Evolutionary conservation across 2,329 filamentous ascomycete genomes (phyloP).

Genomic region (Tolypocladium capitatum): DNA sequence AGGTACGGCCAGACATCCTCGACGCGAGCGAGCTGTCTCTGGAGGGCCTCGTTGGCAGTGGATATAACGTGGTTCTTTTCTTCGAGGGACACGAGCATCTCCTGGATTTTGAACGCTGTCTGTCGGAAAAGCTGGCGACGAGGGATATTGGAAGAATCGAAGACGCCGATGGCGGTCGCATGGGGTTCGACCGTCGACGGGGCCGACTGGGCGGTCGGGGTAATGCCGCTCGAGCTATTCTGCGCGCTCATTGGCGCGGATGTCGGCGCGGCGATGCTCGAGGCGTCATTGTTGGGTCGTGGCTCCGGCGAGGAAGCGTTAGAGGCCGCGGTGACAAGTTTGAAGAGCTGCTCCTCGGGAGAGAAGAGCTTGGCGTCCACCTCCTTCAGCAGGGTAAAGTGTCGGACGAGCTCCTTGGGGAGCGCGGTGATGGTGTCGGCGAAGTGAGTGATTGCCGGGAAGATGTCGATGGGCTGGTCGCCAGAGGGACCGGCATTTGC

Average conservation of each 20-base stretch:
- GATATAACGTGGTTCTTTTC: conserved; percentile 97
- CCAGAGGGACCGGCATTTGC: conserved; percentile 28
- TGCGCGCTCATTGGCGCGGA: conserved; percentile 37
- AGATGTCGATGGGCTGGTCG: conserved; percentile 52
- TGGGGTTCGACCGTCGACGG: conserved; percentile 30
- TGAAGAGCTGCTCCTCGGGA: conserved; percentile 69
- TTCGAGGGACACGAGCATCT: conserved; percentile 81
- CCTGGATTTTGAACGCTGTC: conserved; percentile 63
- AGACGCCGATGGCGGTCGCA: conserved; percentile 28
- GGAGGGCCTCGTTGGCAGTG: conserved; percentile 79
- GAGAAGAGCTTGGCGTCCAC: conserved; percentile 93
- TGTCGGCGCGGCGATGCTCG: conserved; percentile 25
- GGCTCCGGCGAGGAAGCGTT: conserved; percentile 34
- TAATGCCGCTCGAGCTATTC: conserved; percentile 31
- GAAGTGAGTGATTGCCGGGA: conserved; percentile 59
- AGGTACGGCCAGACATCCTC: conserved; percentile 80
- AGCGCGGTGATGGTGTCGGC: conserved; percentile 85
- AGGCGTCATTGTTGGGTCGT: conserved; percentile 29
- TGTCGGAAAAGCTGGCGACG: conserved; percentile 66
- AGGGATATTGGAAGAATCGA: conserved; percentile 45
- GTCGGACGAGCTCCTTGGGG: conserved; percentile 86
- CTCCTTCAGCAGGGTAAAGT: conserved; percentile 92
- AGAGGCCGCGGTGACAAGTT: conserved; percentile 55
- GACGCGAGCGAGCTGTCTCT: conserved; percentile 71
- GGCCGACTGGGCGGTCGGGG: conserved; percentile 19